Conservation (phyloP, 768 basidiomycete genomes). For the Agrocybe pediades region DNA sequence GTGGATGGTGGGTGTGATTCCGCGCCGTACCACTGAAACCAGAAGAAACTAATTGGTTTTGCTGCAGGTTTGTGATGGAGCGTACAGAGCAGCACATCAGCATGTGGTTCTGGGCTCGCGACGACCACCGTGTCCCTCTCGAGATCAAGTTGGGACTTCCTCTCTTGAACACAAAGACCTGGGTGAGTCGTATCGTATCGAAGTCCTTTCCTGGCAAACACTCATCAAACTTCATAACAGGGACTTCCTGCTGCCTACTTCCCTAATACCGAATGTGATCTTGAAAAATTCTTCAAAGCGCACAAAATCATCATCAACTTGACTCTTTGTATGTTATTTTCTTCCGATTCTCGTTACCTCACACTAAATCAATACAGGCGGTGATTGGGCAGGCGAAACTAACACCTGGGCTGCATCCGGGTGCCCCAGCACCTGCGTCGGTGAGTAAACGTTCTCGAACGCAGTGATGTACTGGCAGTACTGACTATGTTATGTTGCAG, state of each 20-base stretch:
- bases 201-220: no score
- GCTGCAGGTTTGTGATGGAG: conserved; percentile 29
- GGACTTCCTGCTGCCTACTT: conserved; percentile 60
- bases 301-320: conserved; percentile 70
- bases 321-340: conserved; percentile 36
- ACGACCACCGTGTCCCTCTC: conserved; percentile 36
- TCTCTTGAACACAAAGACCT: conserved; percentile 38
- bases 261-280: conserved; percentile 61
- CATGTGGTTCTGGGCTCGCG: conserved; percentile 66
- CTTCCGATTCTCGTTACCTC: neutral
- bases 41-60: no score
- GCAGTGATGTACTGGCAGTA: neutral
- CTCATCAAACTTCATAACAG: conserved; percentile 25
- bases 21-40: neutral
- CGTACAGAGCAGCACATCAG: conserved; percentile 52
- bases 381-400: conserved; percentile 56
- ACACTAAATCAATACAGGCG: conserved; percentile 15
- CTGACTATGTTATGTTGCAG: conserved; percentile 16
- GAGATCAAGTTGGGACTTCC: conserved; percentile 37
- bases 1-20: conserved; percentile 48
- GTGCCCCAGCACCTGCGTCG: conserved; percentile 58
- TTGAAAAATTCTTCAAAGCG: conserved; percentile 51
- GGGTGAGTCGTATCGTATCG: conserved; percentile 31
- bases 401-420: conserved; percentile 44
- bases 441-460: conserved; percentile 37